These are phyloP conservation scores for Phytopythium cucurbitacearum DNA, from an alignment of 352 stramenopile species.

Conservation along the genomic window DNA sequence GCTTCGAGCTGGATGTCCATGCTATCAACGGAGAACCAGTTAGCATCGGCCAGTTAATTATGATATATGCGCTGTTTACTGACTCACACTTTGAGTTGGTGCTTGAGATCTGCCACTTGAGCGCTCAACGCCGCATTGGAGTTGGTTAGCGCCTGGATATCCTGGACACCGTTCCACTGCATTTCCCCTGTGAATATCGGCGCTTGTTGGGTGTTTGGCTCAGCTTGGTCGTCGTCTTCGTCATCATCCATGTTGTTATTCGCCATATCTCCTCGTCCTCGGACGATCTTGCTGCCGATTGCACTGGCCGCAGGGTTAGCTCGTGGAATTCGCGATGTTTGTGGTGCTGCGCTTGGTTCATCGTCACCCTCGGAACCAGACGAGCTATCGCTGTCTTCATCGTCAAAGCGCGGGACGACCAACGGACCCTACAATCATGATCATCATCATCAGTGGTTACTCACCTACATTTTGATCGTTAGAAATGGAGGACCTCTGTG, in stretches of 20 bases:
- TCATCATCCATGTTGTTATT: slow-evolving; percentile 21
- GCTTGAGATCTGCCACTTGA: slow-evolving; percentile 43
- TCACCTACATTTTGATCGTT: neutral
- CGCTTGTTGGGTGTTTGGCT: neutral
- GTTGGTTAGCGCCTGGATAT: slow-evolving; percentile 68
- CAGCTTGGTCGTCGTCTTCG: slow-evolving; percentile 15
- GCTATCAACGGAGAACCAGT: slow-evolving; percentile 9
- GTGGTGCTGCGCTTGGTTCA: neutral
- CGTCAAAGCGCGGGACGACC: slow-evolving; percentile 62
- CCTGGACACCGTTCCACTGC: slow-evolving; percentile 42
- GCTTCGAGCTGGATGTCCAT: slow-evolving; percentile 70
- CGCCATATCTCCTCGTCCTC: neutral
- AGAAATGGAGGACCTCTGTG: neutral
- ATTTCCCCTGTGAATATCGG: slow-evolving; percentile 23
- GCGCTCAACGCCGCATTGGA: slow-evolving; percentile 36
- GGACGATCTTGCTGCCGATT: slow-evolving; percentile 4
- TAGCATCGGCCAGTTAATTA: neutral
- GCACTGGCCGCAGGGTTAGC: neutral
- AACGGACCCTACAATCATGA: slow-evolving; percentile 22
- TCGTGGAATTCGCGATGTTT: neutral
- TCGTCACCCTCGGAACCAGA: slow-evolving; percentile 4
- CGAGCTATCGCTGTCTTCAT: slow-evolving; percentile 55
- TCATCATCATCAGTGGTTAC: neutral
- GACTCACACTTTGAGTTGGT: slow-evolving; percentile 52
- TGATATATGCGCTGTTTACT: no score